phyloP scores from a whole-genome alignment of 495 filamentous ascomycete genomes.

The Usnea hakonensis region DNA sequence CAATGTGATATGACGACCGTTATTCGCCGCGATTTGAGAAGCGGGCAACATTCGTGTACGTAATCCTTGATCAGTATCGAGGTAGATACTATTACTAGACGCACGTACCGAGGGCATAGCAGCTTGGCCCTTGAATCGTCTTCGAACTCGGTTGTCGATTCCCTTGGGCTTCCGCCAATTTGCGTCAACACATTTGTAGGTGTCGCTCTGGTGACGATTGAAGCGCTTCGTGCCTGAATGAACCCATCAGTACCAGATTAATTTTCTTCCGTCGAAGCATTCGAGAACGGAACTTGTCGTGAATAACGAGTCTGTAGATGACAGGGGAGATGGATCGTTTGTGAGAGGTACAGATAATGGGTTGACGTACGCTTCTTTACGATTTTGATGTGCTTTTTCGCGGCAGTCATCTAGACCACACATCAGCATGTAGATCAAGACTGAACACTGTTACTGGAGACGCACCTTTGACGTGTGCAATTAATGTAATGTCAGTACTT shows the following conservation, averaged over 20 bases:
- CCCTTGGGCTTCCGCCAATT: conserved; percentile 99
- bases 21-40: not conserved
- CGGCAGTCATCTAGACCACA: conserved; percentile 76
- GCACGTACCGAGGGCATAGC: conserved; percentile 94
- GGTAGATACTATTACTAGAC: not conserved
- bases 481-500: not conserved
- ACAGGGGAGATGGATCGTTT: not conserved
- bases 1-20: not conserved
- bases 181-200: conserved; percentile 78
- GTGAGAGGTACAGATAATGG: not conserved
- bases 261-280: not conserved
- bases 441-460: not conserved
- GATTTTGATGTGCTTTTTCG: conserved; percentile 98
- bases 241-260: conserved; percentile 12
- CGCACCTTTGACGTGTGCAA: conserved; percentile 14
- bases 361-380: conserved; percentile 93
- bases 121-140: conserved; percentile 89
- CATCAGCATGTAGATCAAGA: not conserved
- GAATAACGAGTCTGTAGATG: not conserved
- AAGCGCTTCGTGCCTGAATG: conserved; percentile 77
- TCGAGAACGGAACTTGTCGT: not conserved
- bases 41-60: not conserved
- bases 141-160: conserved; percentile 88
- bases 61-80: not conserved
- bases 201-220: conserved; percentile 93